Evolutionary conservation across 2,329 filamentous ascomycete genomes (phyloP), one percentile per base, ranked within the genome.

Genomic region (Claviceps monticola): DNA sequence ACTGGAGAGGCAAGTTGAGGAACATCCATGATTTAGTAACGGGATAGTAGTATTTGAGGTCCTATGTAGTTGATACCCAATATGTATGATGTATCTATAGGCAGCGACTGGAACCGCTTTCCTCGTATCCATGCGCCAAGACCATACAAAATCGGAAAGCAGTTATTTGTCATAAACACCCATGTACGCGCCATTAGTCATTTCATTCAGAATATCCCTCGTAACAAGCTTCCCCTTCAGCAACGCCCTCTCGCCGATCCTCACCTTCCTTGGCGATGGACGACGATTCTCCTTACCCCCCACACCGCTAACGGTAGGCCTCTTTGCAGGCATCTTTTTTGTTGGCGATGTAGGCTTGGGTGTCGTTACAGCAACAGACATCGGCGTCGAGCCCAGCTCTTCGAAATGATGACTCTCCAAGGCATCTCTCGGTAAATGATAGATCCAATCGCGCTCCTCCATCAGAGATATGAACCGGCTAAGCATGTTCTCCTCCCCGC

Each of bases 151-250:
- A 23, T 8, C 8, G 47, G n/a, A 43, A 23, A n/a, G 9, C 17
- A 46, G 34, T 13, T 19, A 19, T 38, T 37, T 44, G 42, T 19
- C 49, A 19, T 52, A 55, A 34, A 46, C 29, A 21, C 48, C 46
- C 50, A 56, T 48, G 53, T 66, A 71, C 60, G 63, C 68, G 58
- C 70, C 70, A 53, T 71, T 67, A 50, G 68, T 74, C 68, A 81
- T 71, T 57, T 89, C 86, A 67, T 93, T 88, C 59, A 89, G 72
- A 56, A 95, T 82, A 71, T 91, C 84, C 62, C 79, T 78, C 61
- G 90, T 73, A 51, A 94, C 75, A 38, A 81, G 78, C 60, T 81
- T 80, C 38, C 77, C 80, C 53, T 79, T 82, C 57, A 88, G 66
- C 53, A 91, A 68, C 36, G 75, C 73, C 56, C 75, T 78, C 49